phyloP scores from a whole-genome alignment of 192 early-diverging fungal genomes.

The Coemansia sp. region DNA sequence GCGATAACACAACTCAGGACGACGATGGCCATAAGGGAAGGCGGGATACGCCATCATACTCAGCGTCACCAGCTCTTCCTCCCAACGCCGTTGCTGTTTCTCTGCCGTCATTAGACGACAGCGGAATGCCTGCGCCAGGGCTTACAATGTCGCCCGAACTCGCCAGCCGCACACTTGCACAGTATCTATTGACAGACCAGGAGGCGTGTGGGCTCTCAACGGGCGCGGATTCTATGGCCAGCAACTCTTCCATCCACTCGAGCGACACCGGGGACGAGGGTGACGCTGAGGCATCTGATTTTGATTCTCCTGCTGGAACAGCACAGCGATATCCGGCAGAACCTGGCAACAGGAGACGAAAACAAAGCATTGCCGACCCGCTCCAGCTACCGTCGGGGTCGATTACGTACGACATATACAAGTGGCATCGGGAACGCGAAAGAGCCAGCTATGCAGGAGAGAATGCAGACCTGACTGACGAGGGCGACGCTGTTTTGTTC shows the following conservation, averaged over 20 bases:
- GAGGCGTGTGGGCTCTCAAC: conserved; percentile 21
- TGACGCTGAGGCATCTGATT: conserved; percentile 13
- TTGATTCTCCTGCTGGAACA: neutral
- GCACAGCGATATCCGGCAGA: neutral
- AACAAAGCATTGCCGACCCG: conserved; percentile 28
- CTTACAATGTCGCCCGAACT: conserved; percentile 14
- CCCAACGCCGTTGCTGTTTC: neutral
- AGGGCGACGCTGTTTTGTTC: neutral
- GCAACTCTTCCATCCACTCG: conserved; percentile 1
- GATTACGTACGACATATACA: conserved; percentile 84
- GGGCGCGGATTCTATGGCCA: conserved; percentile 5
- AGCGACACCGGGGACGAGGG: conserved; percentile 13
- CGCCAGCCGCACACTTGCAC: conserved; percentile 29
- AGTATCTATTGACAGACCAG: conserved; percentile 32
- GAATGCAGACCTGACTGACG: conserved; percentile 27
- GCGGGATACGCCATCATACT: neutral
- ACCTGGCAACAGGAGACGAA: neutral
- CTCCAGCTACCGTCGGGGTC: conserved; percentile 67
- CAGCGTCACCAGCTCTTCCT: conserved; percentile 2
- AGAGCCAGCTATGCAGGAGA: neutral
- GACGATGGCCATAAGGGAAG: neutral
- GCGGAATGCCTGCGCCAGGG: neutral
- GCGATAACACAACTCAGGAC: neutral
- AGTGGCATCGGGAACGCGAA: conserved; percentile 67
- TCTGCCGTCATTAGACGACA: neutral